Base-by-base conservation (phyloP, 495 filamentous ascomycete species). In the Aspergillus indologenus region DNA sequence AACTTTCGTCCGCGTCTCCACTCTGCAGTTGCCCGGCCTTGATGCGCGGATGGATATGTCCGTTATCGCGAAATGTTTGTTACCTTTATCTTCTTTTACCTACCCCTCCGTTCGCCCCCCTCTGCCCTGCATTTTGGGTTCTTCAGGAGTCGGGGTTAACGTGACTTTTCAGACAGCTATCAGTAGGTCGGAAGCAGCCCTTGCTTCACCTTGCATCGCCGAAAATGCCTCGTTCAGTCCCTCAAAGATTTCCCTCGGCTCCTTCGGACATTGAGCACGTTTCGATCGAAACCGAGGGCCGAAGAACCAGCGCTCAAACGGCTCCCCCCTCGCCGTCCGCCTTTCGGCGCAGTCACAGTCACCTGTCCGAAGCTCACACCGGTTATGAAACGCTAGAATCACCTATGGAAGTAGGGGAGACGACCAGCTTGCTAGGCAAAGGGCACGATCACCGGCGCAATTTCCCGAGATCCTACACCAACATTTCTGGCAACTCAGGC, bases 381-480 rank as follows among this genome's bases (percentile, higher is more conserved):
- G 70, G 65, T 15, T 74, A 76, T 56, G 64, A 78, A 48, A 73
- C 73, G 6, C 62, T 75, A 17, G 72, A 72, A 45, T 52, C 71
- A 0, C 72, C 65, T 20, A 23, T 75, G 5, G 75, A 77, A 29
- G 56, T 68, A 12, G 62, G 61, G 3, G 75, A 78, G 63, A 74
- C 69, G 26, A 76, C 72, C 5, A 74, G 73, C 56, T 58, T 78
- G 3, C 58, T 78, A 15, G 69, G 66, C 0, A 56, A 71, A 14
- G 3, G 45, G 11, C 57, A 58, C 19, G 69, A 61, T 8, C 23
- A 34, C 15, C 60, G 62, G 0, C 63, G 69, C 24, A 57, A 61
- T 14, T 45, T 58, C n/a, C 71, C 69, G 3, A 72, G 75, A 2
- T 78, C 75, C 17, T 78, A 78, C 44, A 77, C 75, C 46, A 78